Evolutionary conservation across 169 alveolate species (phyloP).

Genomic region (Eimeria maxima): DNA sequence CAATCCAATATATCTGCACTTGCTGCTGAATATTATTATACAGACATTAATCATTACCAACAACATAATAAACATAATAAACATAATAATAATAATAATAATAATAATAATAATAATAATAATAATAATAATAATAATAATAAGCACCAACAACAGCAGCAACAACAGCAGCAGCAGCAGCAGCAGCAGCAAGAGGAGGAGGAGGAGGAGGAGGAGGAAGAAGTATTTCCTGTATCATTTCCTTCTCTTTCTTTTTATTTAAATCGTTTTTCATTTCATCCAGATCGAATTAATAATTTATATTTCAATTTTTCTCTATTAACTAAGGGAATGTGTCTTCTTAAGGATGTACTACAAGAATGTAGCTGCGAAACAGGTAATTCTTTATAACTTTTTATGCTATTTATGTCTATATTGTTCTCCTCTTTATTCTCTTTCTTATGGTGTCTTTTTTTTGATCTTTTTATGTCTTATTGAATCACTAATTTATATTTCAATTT

Average conservation of each 20-base stretch:
- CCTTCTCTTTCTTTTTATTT: conserved; percentile 82
- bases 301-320: conserved; percentile 92
- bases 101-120: too few species aligned
- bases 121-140: too few species aligned
- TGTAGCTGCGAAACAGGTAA: conserved; percentile 90
- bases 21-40: conserved; percentile 90
- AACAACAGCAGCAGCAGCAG: conserved; percentile 66
- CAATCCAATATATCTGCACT: conserved; percentile 92
- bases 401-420: neutral
- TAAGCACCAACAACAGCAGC: neutral
- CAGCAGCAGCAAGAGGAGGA: conserved; percentile 27
- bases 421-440: conserved; percentile 81
- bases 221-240: neutral
- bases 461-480: too few species aligned
- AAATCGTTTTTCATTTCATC: conserved; percentile 91
- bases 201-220: neutral
- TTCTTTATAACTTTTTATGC: too few species aligned
- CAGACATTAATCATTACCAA: neutral
- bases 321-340: conserved; percentile 91
- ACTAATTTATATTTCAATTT: conserved; percentile 93
- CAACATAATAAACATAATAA: too few species aligned
- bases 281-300: conserved; percentile 93
- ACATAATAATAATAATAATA: too few species aligned
- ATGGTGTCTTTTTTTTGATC: conserved; percentile 90
- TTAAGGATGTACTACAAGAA: conserved; percentile 88